phyloP scores from a whole-genome alignment of 2,329 filamentous ascomycete species.

The Metarhizium guizhouense region DNA sequence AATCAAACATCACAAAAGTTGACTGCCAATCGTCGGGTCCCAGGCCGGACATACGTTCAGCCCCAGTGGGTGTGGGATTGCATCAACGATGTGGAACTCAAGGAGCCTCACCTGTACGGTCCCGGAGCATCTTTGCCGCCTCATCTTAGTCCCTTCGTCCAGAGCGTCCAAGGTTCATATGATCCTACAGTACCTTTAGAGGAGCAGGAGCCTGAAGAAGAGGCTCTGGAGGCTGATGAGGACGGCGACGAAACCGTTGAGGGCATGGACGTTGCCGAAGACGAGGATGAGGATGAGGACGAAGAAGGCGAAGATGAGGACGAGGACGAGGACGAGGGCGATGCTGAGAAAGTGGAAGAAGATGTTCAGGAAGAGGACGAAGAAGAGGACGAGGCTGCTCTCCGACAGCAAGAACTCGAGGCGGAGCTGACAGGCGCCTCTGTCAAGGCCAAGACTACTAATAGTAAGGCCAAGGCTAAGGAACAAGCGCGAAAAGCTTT shows the following conservation, averaged over 20 bases:
- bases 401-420: conserved; percentile 83
- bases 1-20: conserved; percentile 54
- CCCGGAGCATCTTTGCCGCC: conserved; percentile 86
- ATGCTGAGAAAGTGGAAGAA: conserved; percentile 33
- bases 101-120: conserved; percentile 78
- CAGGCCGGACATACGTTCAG: conserved; percentile 88
- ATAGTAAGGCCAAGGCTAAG: conserved; percentile 50
- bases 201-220: conserved; percentile 79
- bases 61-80: conserved; percentile 99
- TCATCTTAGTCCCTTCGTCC: conserved; percentile 93
- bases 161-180: conserved; percentile 76
- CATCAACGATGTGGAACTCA: conserved; percentile 82
- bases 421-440: conserved; percentile 73
- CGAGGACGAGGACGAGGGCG: conserved; percentile 38
- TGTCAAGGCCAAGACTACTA: conserved; percentile 38
- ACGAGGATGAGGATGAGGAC: conserved; percentile 38
- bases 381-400: conserved; percentile 50
- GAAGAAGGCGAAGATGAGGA: conserved; percentile 32
- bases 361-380: conserved; percentile 26
- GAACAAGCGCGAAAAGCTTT: conserved; percentile 62
- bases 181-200: conserved; percentile 81
- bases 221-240: conserved; percentile 65
- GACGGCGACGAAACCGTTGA: conserved; percentile 56
- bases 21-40: conserved; percentile 61
- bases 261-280: conserved; percentile 50